phyloP scores from a whole-genome alignment of 1,284 basidiomycete genomes.

The Austroboletus niveus region DNA sequence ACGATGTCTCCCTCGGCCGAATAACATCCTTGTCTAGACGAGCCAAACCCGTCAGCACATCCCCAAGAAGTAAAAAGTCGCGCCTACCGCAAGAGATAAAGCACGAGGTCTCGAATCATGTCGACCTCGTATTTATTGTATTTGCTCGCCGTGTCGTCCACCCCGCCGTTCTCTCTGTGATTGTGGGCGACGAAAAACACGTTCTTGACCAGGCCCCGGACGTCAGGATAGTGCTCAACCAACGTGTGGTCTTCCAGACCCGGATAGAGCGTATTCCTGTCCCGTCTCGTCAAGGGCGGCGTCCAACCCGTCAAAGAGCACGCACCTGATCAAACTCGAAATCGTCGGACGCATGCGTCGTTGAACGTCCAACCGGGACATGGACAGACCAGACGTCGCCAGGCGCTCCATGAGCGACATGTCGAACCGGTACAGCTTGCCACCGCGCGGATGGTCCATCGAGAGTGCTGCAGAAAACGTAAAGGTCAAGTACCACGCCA shows the following conservation, averaged over 20 bases:
- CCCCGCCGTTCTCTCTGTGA: conserved; percentile 50
- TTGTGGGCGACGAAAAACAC: conserved; percentile 60
- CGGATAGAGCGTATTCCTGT: conserved; percentile 58
- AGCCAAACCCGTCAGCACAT: neutral
- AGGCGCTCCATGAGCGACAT: conserved; percentile 64
- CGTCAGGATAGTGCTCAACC: conserved; percentile 48
- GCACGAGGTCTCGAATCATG: conserved; percentile 69
- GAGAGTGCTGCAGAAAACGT: conserved; percentile 43
- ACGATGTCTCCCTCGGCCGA: conserved; percentile 66
- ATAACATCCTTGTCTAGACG: conserved; percentile 53
- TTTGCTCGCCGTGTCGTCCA: conserved; percentile 59
- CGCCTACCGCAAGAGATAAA: conserved; percentile 58
- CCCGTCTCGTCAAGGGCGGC: neutral
- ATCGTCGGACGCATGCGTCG: conserved; percentile 60
- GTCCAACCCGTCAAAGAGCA: neutral
- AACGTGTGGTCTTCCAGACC: conserved; percentile 53
- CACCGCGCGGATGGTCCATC: conserved; percentile 49
- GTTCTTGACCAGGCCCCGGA: conserved; percentile 56
- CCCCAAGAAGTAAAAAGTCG: no score
- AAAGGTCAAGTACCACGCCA: neutral
- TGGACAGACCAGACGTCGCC: conserved; percentile 45
- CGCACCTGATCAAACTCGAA: conserved; percentile 48
- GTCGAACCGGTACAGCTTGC: conserved; percentile 54
- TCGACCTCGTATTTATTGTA: conserved; percentile 67
- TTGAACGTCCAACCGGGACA: conserved; percentile 61